Evolutionary conservation across 1,139 yeast species (phyloP).

Genomic region (Zygosaccharomyces pseudobailii): DNA sequence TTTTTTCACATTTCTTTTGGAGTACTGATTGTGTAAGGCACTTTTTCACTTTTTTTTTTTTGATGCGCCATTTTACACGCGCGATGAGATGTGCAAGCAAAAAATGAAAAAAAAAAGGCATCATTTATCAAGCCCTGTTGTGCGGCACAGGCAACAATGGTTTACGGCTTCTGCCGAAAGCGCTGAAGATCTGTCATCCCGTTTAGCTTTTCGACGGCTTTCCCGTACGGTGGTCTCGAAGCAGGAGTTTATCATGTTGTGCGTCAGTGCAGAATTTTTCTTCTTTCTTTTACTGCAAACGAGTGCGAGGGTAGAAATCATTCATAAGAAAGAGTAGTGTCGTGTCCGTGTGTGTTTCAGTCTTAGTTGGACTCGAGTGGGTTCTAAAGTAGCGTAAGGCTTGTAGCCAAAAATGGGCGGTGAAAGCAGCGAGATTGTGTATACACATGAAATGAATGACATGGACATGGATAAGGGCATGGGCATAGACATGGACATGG

Average conservation of each 20-base stretch:
- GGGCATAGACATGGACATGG: not conserved
- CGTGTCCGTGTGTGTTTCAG: not conserved
- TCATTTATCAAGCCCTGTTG: not conserved
- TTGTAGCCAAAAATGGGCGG: not conserved
- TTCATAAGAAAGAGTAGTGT: not conserved
- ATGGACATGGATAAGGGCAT: not conserved
- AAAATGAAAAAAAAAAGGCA: not conserved
- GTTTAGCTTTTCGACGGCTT: not conserved
- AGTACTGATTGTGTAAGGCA: not conserved
- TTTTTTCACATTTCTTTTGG: not conserved
- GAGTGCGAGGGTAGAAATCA: not conserved
- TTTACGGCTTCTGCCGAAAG: not conserved
- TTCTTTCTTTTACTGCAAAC: not conserved
- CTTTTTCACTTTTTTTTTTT: not conserved
- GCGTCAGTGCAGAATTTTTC: constrained; percentile 1
- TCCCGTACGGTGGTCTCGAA: not conserved
- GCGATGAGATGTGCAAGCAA: not conserved
- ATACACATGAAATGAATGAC: not conserved
- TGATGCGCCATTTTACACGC: constrained; percentile 4
- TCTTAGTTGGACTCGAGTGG: not conserved
- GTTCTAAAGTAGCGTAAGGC: not conserved
- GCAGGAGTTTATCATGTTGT: not conserved
- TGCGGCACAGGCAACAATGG: not conserved
- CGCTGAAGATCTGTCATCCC: not conserved
- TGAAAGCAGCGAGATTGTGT: not conserved